Conservation (phyloP, 2,329 filamentous ascomycete genomes). For the Trichoderma koningiopsis region DNA sequence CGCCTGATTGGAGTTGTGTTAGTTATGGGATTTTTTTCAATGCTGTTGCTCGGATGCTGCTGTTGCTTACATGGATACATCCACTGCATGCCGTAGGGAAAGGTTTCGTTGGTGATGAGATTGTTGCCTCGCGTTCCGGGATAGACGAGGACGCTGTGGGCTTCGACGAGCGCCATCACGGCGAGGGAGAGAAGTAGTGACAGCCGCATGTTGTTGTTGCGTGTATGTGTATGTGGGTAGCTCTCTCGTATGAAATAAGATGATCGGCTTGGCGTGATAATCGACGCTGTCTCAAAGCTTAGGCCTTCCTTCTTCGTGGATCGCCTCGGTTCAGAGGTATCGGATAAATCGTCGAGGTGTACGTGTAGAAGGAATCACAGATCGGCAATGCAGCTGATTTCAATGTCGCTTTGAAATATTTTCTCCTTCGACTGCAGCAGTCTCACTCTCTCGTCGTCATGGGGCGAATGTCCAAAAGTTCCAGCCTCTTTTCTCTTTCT, state of each 20-base stretch:
- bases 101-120: slow-evolving; percentile 74
- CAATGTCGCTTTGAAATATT: not conserved
- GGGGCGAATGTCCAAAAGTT: not conserved
- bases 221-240: not conserved
- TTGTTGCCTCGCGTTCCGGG: slow-evolving; percentile 88
- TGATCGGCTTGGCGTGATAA: not conserved
- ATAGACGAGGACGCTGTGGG: slow-evolving; percentile 84
- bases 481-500: not conserved
- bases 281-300: not conserved
- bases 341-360: not conserved
- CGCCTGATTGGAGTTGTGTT: slow-evolving; percentile 58
- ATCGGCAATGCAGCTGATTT: not conserved
- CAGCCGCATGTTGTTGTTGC: slow-evolving; percentile 47
- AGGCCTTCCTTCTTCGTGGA: not conserved
- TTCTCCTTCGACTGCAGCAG: not conserved
- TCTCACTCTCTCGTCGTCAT: not conserved
- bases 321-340: not conserved
- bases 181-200: slow-evolving; percentile 47
- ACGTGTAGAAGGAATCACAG: not conserved
- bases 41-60: too few species aligned
- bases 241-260: not conserved
- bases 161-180: slow-evolving; percentile 54
- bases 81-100: slow-evolving; percentile 93
- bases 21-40: not conserved
- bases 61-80: slow-evolving; percentile 80